Base-by-base conservation (phyloP, 495 filamentous ascomycete species). In the Tricharina praecox region DNA sequence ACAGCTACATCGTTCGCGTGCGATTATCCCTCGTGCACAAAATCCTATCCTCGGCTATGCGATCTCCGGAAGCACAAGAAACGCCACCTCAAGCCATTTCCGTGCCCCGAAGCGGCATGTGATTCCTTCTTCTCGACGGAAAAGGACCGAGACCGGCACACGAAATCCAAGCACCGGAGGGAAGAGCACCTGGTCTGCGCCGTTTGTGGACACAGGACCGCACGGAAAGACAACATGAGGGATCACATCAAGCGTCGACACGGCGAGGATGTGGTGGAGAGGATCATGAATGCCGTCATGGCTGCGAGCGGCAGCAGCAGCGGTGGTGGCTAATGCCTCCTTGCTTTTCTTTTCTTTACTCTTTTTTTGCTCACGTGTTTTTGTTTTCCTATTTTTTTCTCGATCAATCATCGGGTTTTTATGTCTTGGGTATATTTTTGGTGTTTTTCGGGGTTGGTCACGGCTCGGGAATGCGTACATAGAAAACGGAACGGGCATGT, bases 221-320 rank as follows among this genome's bases (percentile, higher is more conserved):
- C 56, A 0, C 20, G 56, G 0, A 50, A 54, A 2, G 56, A 59
- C 23, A 59, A 59, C 13, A 50, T 59, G 51, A 47, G 28, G 1
- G 55, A 52, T 37, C 56, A 59, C 23, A 48, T 59, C 3, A 34
- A 26, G 4, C 24, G 55, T 0, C 50, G 39, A 18, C 56, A 59
- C 9, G 45, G 45, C 3, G 45, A 48, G 32, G 21, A 37, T 10
- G n/a, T 15, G 1, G 3, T 48, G 16, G 34, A 37, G 10, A 21
- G 21, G 23, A 20, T 48, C 34, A 38, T 48, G 45, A 19, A 5
- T 1, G 44, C 30, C 8, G 23, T 35, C 30, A 47, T 47, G 24
- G 20, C 15, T n/a, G n/a, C n/a, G n/a, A n/a, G n/a, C n/a, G n/a
- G n/a, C n/a, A n/a, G n/a, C n/a, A n/a, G n/a, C n/a, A n/a, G n/a